Conservation (phyloP, 2,329 filamentous ascomycete species). For the Ambrosiella xylebori region DNA sequence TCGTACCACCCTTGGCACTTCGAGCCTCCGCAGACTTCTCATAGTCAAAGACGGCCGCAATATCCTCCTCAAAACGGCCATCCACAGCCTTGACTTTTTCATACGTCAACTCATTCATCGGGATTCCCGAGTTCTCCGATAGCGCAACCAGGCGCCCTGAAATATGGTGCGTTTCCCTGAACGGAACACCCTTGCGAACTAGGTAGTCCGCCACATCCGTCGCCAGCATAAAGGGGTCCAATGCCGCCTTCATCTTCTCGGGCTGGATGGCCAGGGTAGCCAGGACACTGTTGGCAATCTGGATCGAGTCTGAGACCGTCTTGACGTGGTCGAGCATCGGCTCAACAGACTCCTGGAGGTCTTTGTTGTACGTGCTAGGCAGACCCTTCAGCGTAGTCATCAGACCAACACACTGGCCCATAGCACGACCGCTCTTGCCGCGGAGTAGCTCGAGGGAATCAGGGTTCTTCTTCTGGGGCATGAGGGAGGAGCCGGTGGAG, state of each 20-base stretch:
- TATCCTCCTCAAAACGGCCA: conserved; percentile 51
- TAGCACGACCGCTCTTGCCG: conserved; percentile 58
- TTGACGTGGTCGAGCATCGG: conserved; percentile 73
- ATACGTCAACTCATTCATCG: conserved; percentile 52
- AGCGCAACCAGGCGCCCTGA: conserved; percentile 52
- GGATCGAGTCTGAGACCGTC: conserved; percentile 63
- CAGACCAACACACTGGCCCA: conserved; percentile 66
- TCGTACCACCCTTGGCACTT: conserved; percentile 61
- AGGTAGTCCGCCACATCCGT: conserved; percentile 50
- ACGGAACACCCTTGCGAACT: conserved; percentile 51
- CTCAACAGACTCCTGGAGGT: conserved; percentile 76
- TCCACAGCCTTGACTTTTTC: conserved; percentile 54
- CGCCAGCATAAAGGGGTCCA: conserved; percentile 73
- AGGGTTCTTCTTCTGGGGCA: conserved; percentile 75
- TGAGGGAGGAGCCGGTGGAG: conserved; percentile 56
- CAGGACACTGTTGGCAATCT: conserved; percentile 68
- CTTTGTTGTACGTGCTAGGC: conserved; percentile 76
- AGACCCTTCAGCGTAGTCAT: conserved; percentile 54
- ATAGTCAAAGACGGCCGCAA: conserved; percentile 58
- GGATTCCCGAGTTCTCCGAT: conserved; percentile 44
- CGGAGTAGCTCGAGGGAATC: conserved; percentile 57
- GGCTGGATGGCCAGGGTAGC: conserved; percentile 52
- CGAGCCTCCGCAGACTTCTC: conserved; percentile 68
- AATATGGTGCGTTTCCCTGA: conserved; percentile 67
- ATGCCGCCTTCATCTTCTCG: conserved; percentile 59